These are phyloP conservation scores for Elongisporangium prolatum DNA, from an alignment of 352 stramenopile genomes.

Conservation along the genomic window DNA sequence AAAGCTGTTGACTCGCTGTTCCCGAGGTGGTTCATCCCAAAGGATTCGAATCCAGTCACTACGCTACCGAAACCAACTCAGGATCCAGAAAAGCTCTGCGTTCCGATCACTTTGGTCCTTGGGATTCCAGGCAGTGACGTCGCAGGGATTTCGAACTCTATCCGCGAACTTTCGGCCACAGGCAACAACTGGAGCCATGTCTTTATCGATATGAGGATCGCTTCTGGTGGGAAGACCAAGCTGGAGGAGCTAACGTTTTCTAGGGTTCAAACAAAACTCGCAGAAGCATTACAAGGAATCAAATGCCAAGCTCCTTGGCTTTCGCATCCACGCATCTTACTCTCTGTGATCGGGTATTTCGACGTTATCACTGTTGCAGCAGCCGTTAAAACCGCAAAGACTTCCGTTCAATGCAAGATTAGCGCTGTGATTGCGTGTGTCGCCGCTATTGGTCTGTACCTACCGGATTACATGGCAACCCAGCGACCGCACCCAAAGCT, in stretches of 20 bases:
- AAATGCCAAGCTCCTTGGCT: conserved; percentile 12
- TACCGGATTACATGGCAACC: conserved; percentile 28
- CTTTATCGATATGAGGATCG: conserved; percentile 27
- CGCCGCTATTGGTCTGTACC: conserved; percentile 47
- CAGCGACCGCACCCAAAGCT: conserved; percentile 51
- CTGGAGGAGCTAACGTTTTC: conserved; percentile 22
- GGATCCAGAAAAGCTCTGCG: conserved; percentile 21
- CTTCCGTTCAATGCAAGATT: conserved; percentile 29
- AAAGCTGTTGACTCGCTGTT: conserved; percentile 31
- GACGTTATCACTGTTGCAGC: conserved; percentile 41
- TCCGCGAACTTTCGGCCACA: conserved; percentile 44
- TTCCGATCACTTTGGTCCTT: conserved; percentile 56
- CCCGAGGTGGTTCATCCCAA: conserved; percentile 52
- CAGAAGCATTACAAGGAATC: conserved; percentile 13
- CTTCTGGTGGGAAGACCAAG: conserved; percentile 9
- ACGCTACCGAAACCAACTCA: conserved; percentile 32
- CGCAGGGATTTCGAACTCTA: conserved; percentile 20
- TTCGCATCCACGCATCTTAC: conserved; percentile 39
- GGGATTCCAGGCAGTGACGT: conserved; percentile 64
- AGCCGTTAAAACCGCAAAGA: conserved; percentile 26
- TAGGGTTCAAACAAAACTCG: conserved; percentile 19
- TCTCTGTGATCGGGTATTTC: conserved; percentile 51
- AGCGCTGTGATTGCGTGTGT: conserved; percentile 46
- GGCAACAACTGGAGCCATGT: conserved; percentile 42
- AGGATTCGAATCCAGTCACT: conserved; percentile 30